Evolutionary conservation across 2,329 filamentous ascomycete species (phyloP).

Genomic region (Trichoderma sp.): DNA sequence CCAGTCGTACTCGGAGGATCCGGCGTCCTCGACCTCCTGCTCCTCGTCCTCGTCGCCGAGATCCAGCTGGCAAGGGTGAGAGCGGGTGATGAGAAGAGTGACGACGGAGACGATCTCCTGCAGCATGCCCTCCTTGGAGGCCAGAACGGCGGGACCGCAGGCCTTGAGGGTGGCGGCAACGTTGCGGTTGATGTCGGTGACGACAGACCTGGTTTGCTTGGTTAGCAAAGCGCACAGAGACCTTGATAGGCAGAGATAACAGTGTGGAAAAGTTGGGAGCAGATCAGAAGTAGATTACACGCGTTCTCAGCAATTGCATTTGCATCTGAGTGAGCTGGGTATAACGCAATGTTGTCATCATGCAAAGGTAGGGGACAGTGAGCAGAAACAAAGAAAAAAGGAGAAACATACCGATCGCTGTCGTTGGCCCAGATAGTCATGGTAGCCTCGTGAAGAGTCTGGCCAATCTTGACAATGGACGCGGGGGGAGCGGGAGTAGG

Average conservation of each 20-base stretch:
- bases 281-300: conserved; percentile 48
- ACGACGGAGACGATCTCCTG: conserved; percentile 77
- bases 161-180: conserved; percentile 87
- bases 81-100: conserved; percentile 79
- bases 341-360: conserved; percentile 93
- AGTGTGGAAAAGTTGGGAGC: conserved; percentile 35
- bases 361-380: conserved; percentile 40
- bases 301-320: conserved; percentile 87
- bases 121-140: conserved; percentile 67
- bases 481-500: conserved; percentile 76
- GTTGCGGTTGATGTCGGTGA: conserved; percentile 95
- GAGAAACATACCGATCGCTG: conserved; percentile 78
- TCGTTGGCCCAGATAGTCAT: conserved; percentile 87
- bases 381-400: conserved; percentile 26
- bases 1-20: conserved; percentile 96
- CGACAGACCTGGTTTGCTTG: conserved; percentile 65
- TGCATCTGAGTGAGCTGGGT: conserved; percentile 99
- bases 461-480: conserved; percentile 81
- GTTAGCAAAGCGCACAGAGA: conserved; percentile 45
- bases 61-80: conserved; percentile 91
- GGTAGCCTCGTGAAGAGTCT: conserved; percentile 82
- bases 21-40: conserved; percentile 64
- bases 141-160: conserved; percentile 83
- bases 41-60: conserved; percentile 80
- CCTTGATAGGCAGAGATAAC: conserved; percentile 16